Conservation (phyloP, 495 filamentous ascomycete genomes). For the Usnea hakonensis region DNA sequence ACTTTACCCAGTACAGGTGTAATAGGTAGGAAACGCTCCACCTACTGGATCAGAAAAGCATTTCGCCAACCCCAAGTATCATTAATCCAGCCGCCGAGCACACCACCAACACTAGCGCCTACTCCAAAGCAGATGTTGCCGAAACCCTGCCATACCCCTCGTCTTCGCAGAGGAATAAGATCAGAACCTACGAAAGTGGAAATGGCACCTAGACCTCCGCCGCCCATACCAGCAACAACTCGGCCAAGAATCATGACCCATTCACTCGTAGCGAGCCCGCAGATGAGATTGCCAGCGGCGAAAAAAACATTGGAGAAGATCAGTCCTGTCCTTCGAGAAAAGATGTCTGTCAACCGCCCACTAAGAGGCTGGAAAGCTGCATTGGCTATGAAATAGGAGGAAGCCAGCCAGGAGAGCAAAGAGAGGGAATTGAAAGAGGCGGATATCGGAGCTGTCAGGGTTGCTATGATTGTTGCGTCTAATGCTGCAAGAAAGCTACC, state of each 20-base stretch:
- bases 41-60: slow-evolving; percentile 67
- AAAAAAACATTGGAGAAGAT: slow-evolving; percentile 77
- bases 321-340: slow-evolving; percentile 67
- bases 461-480: slow-evolving; percentile 77
- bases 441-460: slow-evolving; percentile 76
- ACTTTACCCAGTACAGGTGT: too few relatives aligned
- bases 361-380: slow-evolving; percentile 80
- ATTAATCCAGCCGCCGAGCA: slow-evolving; percentile 76
- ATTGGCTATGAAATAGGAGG: slow-evolving; percentile 84
- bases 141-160: slow-evolving; percentile 79
- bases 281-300: slow-evolving; percentile 73
- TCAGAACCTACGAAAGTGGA: slow-evolving; percentile 76
- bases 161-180: slow-evolving; percentile 70
- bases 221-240: slow-evolving; percentile 76
- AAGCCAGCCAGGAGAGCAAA: slow-evolving; percentile 85
- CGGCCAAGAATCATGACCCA: slow-evolving; percentile 70
- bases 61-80: slow-evolving; percentile 66
- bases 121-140: slow-evolving; percentile 69
- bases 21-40: too few relatives aligned
- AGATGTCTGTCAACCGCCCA: slow-evolving; percentile 84
- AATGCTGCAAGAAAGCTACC: slow-evolving; percentile 80
- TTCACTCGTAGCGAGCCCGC: slow-evolving; percentile 66
- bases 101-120: slow-evolving; percentile 63
- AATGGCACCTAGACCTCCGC: slow-evolving; percentile 76
- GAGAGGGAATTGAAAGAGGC: slow-evolving; percentile 75